Evolutionary conservation across 768 basidiomycete genomes (phyloP), one percentile per base, ranked within the genome.

Genomic region (Inosperma sp.): DNA sequence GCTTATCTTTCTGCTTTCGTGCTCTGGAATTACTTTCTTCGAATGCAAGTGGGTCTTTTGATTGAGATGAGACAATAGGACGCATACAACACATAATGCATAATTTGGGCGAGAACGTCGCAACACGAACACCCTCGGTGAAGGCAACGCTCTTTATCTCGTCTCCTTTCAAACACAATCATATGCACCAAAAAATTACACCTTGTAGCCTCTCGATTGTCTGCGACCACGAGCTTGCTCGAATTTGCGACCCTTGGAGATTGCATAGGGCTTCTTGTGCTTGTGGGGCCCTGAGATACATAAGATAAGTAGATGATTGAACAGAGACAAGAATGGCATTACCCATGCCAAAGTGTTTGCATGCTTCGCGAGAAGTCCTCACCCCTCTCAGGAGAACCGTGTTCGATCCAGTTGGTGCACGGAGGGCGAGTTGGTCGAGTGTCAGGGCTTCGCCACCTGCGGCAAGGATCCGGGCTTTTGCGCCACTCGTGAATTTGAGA

Each of bases 201-300:
- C 88, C 80, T 93, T 94, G 90, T 93, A 94, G 62, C 90, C 92
- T 73, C 88, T 87, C 50, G 91, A 93, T 83, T 92, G 90, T 88
- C 95, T 84, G 82, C 95, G 90, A 79, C 95, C 95, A 83, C 95
- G 94, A 70, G 76, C 95, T 67, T 85, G 86, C 79, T 99, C 95
- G 86, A 96, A 95, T 85, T 96, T 97, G 82, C 94, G 89, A 56
- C 96, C 95, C 78, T 95, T 96, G 68, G 92, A 93, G 64, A 76
- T 78, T 40, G 93, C 89, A 77, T 93, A 88, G 41, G 96, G 96
- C 77, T 94, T 96, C 81, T 95, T 97, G 86, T 96, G 78, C 76
- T 97, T 92, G 85, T 94, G 91, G 50, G 93, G 93, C 58, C 87
- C 82, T 78, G 54, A 10, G 48, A 41, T 33, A 21, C 29, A 34